phyloP scores from a whole-genome alignment of 2,329 filamentous ascomycete species.

The Colletotrichum incanum region DNA sequence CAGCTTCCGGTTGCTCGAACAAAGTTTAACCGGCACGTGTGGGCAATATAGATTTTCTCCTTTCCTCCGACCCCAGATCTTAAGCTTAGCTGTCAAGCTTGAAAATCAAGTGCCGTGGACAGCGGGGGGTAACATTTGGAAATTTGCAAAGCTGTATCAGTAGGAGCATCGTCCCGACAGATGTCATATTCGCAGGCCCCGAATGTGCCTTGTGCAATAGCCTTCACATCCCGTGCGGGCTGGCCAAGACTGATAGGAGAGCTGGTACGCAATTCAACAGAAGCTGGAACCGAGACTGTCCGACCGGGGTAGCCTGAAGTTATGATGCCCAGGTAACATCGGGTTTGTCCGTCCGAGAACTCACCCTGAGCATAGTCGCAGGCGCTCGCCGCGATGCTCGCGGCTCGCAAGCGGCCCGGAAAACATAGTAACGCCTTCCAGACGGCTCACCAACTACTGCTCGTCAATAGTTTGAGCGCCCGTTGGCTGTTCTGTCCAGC shows the following conservation, averaged over 20 bases:
- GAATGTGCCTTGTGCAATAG: background rate
- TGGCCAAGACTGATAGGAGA: background rate
- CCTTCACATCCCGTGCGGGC: background rate
- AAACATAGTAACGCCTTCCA: background rate
- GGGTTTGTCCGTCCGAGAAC: background rate
- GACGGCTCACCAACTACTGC: background rate
- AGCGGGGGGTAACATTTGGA: background rate
- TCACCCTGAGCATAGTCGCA: background rate
- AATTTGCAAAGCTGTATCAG: no score
- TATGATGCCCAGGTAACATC: background rate
- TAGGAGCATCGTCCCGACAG: background rate
- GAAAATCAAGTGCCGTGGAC: background rate
- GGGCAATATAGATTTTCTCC: conserved; percentile 14
- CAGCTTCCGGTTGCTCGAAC: background rate
- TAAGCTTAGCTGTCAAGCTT: background rate
- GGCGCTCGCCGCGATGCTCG: background rate
- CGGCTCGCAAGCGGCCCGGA: background rate
- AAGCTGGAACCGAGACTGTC: background rate
- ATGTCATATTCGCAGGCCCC: background rate
- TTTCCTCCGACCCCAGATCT: conserved; percentile 28
- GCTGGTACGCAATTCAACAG: background rate
- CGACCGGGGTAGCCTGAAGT: background rate
- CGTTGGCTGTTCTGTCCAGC: background rate
- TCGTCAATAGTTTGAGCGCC: background rate
- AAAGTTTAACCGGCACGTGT: conserved; percentile 33